Evolutionary conservation across 495 filamentous ascomycete genomes (phyloP), one percentile per base, ranked within the genome.

Genomic region (Apodospora peruviana): DNA sequence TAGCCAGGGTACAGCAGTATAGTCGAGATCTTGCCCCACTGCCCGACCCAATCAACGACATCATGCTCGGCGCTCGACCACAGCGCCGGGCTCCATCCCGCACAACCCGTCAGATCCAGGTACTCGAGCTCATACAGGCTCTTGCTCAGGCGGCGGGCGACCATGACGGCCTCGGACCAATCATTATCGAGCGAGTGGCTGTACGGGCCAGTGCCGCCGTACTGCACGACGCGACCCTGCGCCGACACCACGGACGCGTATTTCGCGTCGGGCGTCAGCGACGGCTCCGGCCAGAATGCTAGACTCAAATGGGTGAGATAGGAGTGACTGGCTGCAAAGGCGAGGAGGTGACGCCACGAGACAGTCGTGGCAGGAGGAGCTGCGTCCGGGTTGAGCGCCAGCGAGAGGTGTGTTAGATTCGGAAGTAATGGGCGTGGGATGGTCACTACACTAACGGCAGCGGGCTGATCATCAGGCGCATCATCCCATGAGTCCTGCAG

Each of bases 71-170:
- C 57, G 11, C 61, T 57, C 0, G 52, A 58, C 42, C 54, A 62
- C 37, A 95, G 63, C 1, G 86, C 86, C 3, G 67, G 63, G 24
- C 79, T 59, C 90, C 90, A 96, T 14, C 76, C 72, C 0, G 64
- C 66, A 62, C 90, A 95, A 14, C 88, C 89, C 49, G 86, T 86
- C 12, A 96, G 67, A 59, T 93, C 88, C 0, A 96, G 75, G 67
- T 83, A 90, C 61, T 87, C 79, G 2, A 96, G 72, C 39, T 80
- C 77, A 58, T 90, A 88, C 1, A 86, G 77, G 11, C 67, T 69
- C 21, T 72, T 72, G 45, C 84, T 85, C 0, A 96, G 71, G 11
- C 79, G 76, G n/a, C 83, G 77, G 2, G 95, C 67, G 3, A 93
- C 67, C 34, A 73, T 66, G 1, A 86, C 80, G 1, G 86, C 80